A percentile compares a stretch with the other conserved stretches of the same genome.
Conservation (phyloP, 345 rosid species). For the Laguncularia racemosa region DNA sequence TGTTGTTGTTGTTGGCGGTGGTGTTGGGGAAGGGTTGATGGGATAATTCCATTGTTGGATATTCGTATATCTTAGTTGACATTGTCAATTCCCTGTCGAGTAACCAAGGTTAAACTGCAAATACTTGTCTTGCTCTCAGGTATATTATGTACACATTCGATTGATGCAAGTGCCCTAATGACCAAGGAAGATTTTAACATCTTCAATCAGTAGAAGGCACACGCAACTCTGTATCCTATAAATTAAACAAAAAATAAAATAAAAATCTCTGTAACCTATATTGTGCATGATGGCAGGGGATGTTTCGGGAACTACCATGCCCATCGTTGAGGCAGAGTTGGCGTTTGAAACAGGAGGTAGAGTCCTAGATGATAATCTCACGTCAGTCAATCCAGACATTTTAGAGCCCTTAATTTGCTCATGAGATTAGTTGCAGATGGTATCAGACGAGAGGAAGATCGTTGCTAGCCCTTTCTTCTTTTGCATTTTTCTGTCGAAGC, state of each 20-base stretch:
- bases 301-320: constrained; percentile 75
- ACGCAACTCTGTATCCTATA: constrained; percentile 67
- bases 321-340: constrained; percentile 48
- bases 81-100: constrained; percentile 45
- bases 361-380: constrained; percentile 44
- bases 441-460: constrained; percentile 38
- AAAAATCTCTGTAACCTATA: no score
- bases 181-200: constrained; percentile 71
- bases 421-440: constrained; percentile 63
- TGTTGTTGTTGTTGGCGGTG: constrained; percentile 15
- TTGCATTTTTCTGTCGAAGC: background rate
- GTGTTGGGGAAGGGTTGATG: constrained; percentile 66
- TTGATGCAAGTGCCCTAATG: constrained; percentile 79
- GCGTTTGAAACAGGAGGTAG: constrained; percentile 47
- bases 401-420: constrained; percentile 79
- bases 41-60: constrained; percentile 40
- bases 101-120: constrained; percentile 65
- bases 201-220: constrained; percentile 90
- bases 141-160: constrained; percentile 81
- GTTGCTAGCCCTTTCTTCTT: background rate
- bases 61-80: constrained; percentile 56
- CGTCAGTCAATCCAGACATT: constrained; percentile 53
- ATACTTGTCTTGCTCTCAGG: constrained; percentile 72
- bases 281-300: constrained; percentile 95
- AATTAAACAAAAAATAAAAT: no score